phyloP scores from a whole-genome alignment of 352 stramenopile species.

The Phytophthora pluvialis region DNA sequence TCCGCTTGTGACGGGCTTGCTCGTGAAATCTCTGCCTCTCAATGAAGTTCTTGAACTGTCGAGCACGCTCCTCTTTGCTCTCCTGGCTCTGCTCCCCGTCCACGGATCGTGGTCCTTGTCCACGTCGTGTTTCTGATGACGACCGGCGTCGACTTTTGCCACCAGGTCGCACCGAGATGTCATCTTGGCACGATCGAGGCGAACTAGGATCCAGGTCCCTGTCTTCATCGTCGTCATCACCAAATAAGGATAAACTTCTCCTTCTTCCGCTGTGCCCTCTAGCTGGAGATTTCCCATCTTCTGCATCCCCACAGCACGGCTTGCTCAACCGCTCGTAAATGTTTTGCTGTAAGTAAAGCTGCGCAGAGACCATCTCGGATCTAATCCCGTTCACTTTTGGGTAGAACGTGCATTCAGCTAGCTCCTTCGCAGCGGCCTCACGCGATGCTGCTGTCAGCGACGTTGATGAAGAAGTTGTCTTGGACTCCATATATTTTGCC shows the following conservation, averaged over 20 bases:
- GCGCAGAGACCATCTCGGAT: constrained; percentile 80
- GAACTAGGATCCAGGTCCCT: constrained; percentile 31
- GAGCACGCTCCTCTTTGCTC: constrained; percentile 54
- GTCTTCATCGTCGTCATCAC: constrained; percentile 43
- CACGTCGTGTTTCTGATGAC: constrained; percentile 1
- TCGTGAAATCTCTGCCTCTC: constrained; percentile 81
- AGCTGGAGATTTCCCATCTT: constrained; percentile 30
- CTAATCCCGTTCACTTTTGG: constrained; percentile 81
- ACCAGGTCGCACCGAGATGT: constrained; percentile 51
- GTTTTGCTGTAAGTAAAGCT: constrained; percentile 87
- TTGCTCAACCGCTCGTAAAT: constrained; percentile 86
- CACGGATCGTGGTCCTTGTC: constrained; percentile 60
- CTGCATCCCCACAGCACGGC: constrained; percentile 42
- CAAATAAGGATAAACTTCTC: constrained; percentile 41
- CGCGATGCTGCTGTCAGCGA: constrained; percentile 60
- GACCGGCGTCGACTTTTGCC: constrained; percentile 23
- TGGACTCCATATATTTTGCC: constrained; percentile 78
- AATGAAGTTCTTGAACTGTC: constrained; percentile 73
- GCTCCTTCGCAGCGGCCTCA: constrained; percentile 63
- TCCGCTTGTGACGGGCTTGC: constrained; percentile 64
- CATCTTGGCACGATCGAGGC: constrained; percentile 50
- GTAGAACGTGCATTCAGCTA: constrained; percentile 80
- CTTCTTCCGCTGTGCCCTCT: constrained; percentile 25
- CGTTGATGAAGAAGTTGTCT: constrained; percentile 35
- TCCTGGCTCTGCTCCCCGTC: constrained; percentile 48